These are phyloP conservation scores for Allantophomopsis cytisporea DNA, from an alignment of 2,329 filamentous ascomycete species.

Conservation along the genomic window DNA sequence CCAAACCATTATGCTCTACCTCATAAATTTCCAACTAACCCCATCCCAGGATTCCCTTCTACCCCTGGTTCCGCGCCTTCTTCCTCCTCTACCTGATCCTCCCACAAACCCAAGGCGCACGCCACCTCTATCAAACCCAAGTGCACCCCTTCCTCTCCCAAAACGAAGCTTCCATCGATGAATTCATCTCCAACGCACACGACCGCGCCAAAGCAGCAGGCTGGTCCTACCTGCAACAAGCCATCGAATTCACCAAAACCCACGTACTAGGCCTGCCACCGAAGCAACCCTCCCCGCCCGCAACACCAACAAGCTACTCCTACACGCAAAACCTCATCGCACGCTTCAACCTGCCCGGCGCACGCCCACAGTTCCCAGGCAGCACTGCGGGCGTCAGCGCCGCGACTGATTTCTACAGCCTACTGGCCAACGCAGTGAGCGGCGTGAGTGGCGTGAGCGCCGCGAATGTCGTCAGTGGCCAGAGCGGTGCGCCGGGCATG, in stretches of 20 bases:
- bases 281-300: conserved; percentile 26
- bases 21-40: no score
- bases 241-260: conserved; percentile 59
- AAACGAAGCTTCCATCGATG: conserved; percentile 82
- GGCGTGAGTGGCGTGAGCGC: conserved; percentile 24
- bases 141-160: conserved; percentile 79
- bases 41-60: conserved; percentile 71
- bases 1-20: no score
- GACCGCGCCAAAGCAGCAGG: conserved; percentile 66
- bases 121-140: conserved; percentile 70
- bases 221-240: conserved; percentile 58
- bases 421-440: conserved; percentile 59
- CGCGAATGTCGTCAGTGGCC: conserved; percentile 31
- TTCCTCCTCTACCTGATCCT: conserved; percentile 90
- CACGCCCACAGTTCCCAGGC: conserved; percentile 34
- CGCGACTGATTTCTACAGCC: conserved; percentile 57
- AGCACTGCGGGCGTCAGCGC: conserved; percentile 25
- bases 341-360: conserved; percentile 70
- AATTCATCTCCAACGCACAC: conserved; percentile 73
- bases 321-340: conserved; percentile 78
- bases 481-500: conserved; percentile 7
- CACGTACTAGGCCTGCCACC: conserved; percentile 69
- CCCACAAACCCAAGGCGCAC: conserved; percentile 92
- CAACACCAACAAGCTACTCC: conserved; percentile 27
- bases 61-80: conserved; percentile 76